Conservation (phyloP, 306 rosid species). For the Ceratonia siliqua region DNA sequence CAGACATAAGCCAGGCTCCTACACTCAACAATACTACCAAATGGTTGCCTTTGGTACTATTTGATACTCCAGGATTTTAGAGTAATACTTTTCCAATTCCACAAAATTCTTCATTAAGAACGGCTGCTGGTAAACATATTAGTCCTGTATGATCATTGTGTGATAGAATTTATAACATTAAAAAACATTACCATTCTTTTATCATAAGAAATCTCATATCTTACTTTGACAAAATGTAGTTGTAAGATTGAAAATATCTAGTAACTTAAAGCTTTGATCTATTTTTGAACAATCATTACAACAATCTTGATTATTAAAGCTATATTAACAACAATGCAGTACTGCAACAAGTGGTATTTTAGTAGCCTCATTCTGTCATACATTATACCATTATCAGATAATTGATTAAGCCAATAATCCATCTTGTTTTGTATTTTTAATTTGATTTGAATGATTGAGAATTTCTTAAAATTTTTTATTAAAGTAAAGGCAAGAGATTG, state of each 20-base stretch:
- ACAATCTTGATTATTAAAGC: not conserved
- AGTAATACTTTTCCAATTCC: not conserved
- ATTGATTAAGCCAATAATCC: not conserved
- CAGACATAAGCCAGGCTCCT: not conserved
- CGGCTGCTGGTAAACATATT: not conserved
- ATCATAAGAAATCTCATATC: not conserved
- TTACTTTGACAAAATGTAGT: not conserved
- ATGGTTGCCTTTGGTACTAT: not conserved
- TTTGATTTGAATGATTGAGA: not conserved
- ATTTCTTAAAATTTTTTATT: not conserved
- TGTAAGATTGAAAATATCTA: not conserved
- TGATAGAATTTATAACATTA: not conserved
- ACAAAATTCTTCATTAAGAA: not conserved
- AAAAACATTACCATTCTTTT: not conserved
- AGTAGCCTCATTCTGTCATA: not conserved
- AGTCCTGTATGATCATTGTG: not conserved
- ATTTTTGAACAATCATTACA: not conserved
- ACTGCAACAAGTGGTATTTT: not conserved
- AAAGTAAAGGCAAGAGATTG: constrained; percentile 7
- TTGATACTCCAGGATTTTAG: not conserved
- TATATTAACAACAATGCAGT: not conserved
- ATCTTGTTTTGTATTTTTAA: not conserved
- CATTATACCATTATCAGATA: not conserved
- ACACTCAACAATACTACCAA: not conserved
- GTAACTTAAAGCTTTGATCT: not conserved